Conservation (phyloP, 139 green algal species). For the Asterochloris erici region DNA sequence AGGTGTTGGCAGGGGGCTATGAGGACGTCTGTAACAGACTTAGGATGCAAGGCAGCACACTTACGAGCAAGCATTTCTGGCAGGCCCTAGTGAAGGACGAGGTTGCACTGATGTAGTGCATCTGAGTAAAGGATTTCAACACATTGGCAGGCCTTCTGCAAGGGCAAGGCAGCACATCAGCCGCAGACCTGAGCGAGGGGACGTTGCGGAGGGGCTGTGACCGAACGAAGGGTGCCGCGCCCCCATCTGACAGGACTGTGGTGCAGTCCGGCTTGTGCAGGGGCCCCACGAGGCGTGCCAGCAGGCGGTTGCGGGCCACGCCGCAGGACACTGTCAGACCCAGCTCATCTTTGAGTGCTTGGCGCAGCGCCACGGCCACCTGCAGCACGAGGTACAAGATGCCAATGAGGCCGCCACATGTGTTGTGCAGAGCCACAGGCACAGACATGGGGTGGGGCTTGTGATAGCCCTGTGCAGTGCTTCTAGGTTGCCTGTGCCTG, state of each 20-base stretch:
- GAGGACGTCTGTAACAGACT: too few relatives aligned
- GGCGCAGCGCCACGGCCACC: slow-evolving; percentile 25
- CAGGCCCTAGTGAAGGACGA: not conserved
- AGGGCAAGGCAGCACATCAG: not conserved
- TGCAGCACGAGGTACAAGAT: not conserved
- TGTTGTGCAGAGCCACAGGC: too few relatives aligned
- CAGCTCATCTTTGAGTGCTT: slow-evolving; percentile 9
- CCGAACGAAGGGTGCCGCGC: slow-evolving; percentile 28
- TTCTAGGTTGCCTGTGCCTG: too few relatives aligned
- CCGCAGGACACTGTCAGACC: slow-evolving; percentile 44
- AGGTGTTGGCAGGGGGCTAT: too few relatives aligned
- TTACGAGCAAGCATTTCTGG: too few relatives aligned
- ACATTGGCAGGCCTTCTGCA: not conserved
- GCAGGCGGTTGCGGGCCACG: slow-evolving; percentile 47
- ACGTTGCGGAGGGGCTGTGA: slow-evolving; percentile 28
- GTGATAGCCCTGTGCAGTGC: too few relatives aligned
- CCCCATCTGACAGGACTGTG: slow-evolving; percentile 36
- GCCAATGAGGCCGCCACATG: too few relatives aligned
- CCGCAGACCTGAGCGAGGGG: slow-evolving; percentile 18
- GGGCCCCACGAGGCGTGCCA: slow-evolving; percentile 44
- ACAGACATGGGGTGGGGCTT: too few relatives aligned
- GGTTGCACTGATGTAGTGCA: not conserved
- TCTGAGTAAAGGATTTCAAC: not conserved
- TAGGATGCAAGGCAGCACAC: too few relatives aligned
- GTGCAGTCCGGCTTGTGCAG: slow-evolving; percentile 50